A percentile compares a stretch with the other conserved stretches of the same genome.
Evolutionary conservation across 1,284 basidiomycete genomes (phyloP).

Genomic region (Jaminaea rosea): DNA sequence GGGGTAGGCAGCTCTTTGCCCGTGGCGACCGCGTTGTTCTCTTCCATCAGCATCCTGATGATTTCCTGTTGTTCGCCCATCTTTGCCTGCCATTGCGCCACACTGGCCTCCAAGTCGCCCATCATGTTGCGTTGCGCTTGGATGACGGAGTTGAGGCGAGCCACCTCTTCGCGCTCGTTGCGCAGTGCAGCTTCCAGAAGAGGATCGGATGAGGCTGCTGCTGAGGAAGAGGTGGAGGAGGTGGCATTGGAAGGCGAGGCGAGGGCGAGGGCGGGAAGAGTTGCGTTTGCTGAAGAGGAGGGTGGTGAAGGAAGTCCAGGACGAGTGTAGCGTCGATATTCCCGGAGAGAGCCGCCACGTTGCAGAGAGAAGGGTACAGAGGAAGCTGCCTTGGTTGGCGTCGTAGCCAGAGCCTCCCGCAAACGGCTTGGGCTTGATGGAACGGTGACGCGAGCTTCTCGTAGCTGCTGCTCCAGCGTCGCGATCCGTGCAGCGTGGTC

Average conservation of each 20-base stretch:
- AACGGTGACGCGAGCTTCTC: background rate
- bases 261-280: too few species aligned
- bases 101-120: slow-evolving; percentile 32
- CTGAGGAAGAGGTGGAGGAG: too few species aligned
- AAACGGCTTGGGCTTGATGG: too few species aligned
- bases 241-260: too few species aligned
- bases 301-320: slow-evolving; percentile 7
- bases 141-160: slow-evolving; percentile 34
- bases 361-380: too few species aligned
- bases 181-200: slow-evolving; percentile 10
- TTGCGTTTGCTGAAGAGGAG: slow-evolving; percentile 1
- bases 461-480: slow-evolving; percentile 2
- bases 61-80: slow-evolving; percentile 30
- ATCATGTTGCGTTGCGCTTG: slow-evolving; percentile 28
- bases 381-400: background rate
- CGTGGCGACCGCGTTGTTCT: background rate
- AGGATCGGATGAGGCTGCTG: too few species aligned
- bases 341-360: slow-evolving; percentile 30
- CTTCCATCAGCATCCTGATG: slow-evolving; percentile 21
- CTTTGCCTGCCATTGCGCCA: slow-evolving; percentile 28
- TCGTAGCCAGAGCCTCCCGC: too few species aligned
- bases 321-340: slow-evolving; percentile 19
- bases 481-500: slow-evolving; percentile 5
- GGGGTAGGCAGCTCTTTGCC: background rate
- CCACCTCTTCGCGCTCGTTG: slow-evolving; percentile 31